Evolutionary conservation across 1,284 basidiomycete genomes (phyloP), one percentile per base, ranked within the genome.

Genomic region (Leccinum solheimii): DNA sequence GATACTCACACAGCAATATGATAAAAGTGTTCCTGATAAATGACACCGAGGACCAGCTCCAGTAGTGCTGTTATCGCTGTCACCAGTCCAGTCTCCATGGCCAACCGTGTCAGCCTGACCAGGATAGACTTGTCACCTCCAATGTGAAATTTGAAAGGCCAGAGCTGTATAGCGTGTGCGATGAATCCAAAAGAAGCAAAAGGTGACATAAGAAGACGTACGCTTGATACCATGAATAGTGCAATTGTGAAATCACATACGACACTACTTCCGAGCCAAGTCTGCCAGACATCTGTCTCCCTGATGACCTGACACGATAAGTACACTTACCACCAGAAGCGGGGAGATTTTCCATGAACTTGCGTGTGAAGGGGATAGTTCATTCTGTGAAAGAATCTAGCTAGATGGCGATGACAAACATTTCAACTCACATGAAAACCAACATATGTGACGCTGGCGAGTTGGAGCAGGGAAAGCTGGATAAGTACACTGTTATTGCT

Each of bases 41-140:
- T 49, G 8, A 57, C 2, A 6, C 61, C 63, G 32, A 73, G 52
- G 3, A 63, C 36, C 1, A 72, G 54, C 26, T 74, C 72, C 0
- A 68, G n/a, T 7, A 74, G 50, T 3, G 65, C 63, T 0, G 64
- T 58, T 11, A 55, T 36, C 2, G 65, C 55, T 1, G 70, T 74
- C 23, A 72, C 60, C 6, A 71, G 58, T 4, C 72, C 70, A 0
- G 72, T 72, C 51, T 74, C 69, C 13, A 74, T 55, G 8, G 63
- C 66, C 13, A 72, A 57, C 49, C 60, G 67, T 4, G 69, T 74
- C 13, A 71, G 27, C 30, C 58, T 64, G 51, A 52, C 38, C 9
- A 70, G n/a, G 2, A 11, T 53, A 2, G 55, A 66, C 2, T 54
- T 58, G 6, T 32, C 62, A 13, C 26, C 50, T 14, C n/a, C 19